Percentiles rank a stretch among this genome's conserved stretches.
These are phyloP conservation scores for Neoscytalidium dimidiatum DNA, from an alignment of 2,329 filamentous ascomycete species.

Conservation along the genomic window DNA sequence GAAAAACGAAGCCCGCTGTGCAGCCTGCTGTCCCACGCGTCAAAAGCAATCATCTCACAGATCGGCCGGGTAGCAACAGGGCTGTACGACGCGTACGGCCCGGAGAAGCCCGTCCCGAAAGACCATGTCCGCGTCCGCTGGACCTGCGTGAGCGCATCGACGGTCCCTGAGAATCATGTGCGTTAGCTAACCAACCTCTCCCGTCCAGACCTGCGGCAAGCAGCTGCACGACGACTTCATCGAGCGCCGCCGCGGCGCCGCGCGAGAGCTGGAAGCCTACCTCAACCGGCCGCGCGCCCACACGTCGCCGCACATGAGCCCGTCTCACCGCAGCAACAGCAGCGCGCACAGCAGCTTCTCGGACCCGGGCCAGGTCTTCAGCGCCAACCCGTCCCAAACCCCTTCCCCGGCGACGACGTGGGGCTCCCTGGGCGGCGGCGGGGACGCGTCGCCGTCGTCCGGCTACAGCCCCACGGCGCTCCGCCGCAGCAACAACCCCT, in stretches of 20 bases:
- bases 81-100: constrained; percentile 25
- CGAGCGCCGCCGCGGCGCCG: constrained; percentile 39
- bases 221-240: constrained; percentile 42
- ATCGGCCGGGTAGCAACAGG: neutral
- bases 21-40: neutral
- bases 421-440: constrained; percentile 25
- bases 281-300: constrained; percentile 37
- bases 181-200: constrained; percentile 3
- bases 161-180: neutral
- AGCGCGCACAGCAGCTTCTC: constrained; percentile 24
- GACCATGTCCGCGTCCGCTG: constrained; percentile 38
- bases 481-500: constrained; percentile 27
- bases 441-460: constrained; percentile 21
- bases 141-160: constrained; percentile 32
- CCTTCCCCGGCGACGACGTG: constrained; percentile 33
- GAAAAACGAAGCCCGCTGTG: neutral
- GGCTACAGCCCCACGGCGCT: constrained; percentile 30
- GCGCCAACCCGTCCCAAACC: constrained; percentile 27
- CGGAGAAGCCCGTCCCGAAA: constrained; percentile 32
- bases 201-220: constrained; percentile 32
- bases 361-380: constrained; percentile 30
- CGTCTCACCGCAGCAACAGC: constrained; percentile 29
- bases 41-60: neutral
- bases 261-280: constrained; percentile 39
- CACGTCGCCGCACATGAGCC: constrained; percentile 25